A percentile compares a stretch with the other conserved stretches of the same genome.
Conservation (phyloP, 257 asterid genomes). For the Lantana camara region DNA sequence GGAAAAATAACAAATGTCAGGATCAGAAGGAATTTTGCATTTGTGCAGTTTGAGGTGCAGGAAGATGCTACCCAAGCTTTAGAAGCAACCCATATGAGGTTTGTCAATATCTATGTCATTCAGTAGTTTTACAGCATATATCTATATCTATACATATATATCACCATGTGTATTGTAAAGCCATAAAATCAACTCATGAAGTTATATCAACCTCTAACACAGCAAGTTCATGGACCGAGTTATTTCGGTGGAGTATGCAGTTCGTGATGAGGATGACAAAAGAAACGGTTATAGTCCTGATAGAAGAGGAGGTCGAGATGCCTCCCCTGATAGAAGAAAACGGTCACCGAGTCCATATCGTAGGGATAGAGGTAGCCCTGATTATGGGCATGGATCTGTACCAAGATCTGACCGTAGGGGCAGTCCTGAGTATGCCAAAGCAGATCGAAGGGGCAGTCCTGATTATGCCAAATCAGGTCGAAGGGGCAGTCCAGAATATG, state of each 20-base stretch:
- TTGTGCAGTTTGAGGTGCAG: constrained; percentile 73
- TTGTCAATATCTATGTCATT: constrained; percentile 16
- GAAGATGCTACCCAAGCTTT: constrained; percentile 91
- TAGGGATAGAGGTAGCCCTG: constrained; percentile 91
- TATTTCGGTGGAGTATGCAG: constrained; percentile 85
- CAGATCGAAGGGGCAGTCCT: constrained; percentile 14
- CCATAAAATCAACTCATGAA: too few relatives aligned
- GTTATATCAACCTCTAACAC: constrained; percentile 26
- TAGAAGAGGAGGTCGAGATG: constrained; percentile 81
- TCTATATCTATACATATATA: too few relatives aligned
- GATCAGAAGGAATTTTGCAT: constrained; percentile 84
- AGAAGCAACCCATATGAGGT: constrained; percentile 79
- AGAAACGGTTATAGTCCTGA: constrained; percentile 79
- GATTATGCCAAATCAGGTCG: too few relatives aligned
- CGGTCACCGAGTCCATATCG: constrained; percentile 79
- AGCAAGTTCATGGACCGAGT: constrained; percentile 90
- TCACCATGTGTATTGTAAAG: too few relatives aligned
- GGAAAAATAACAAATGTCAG: constrained; percentile 80
- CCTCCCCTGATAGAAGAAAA: constrained; percentile 60
- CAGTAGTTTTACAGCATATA: neutral
- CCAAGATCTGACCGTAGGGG: constrained; percentile 62
- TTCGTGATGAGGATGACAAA: constrained; percentile 76
- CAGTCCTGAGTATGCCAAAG: constrained; percentile 64
- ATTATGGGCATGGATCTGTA: constrained; percentile 77
- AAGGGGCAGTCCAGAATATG: too few relatives aligned